Base-by-base conservation (phyloP, 2,329 filamentous ascomycete genomes). In the Fusarium hainanense region DNA sequence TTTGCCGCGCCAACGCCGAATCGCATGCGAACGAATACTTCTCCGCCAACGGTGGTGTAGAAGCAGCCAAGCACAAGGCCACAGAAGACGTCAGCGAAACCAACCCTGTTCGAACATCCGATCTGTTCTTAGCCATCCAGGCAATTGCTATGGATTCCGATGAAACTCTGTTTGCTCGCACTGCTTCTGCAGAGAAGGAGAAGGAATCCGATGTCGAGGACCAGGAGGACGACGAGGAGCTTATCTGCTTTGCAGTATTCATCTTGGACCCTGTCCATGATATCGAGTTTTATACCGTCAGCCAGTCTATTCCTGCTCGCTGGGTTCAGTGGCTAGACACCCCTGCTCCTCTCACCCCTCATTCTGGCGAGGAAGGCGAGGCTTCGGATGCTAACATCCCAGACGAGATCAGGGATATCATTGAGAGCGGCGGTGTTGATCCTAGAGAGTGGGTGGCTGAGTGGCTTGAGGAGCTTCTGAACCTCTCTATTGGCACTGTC, bases 401-500 rank as follows among this genome's bases (percentile, higher is more conserved):
- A 0, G 91, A 93, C 28, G 93, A 94, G 76, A 98, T 99, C 74
- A 86, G 88, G 23, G 92, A 95, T 71, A 97, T 98, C 68, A 89
- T 99, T 42, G 88, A 89, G 75, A 82, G 82, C 46, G 89, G 89
- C 11, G 89, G 88, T 48, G 93, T 98, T 4, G 96, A 99, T 77
- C 96, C 96, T 1, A 87, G 96, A 61, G 96, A 99, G 79, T 99
- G 96, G 96, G 93, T 97, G 40, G 92, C 94, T 5, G 96, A 98
- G 80, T 99, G 96, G 96, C 87, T 99, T 48, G 95, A 98, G 82
- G 95, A 98, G 82, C 83, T 90, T 0, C 85, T 99, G 32, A 89
- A 85, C 42, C 83, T 98, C 50, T 88, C 90, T 6, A 88, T 97
- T 1, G 95, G 96, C 20, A 84, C 97, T 10, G 91, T 98, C 6